Evolutionary conservation across 768 basidiomycete species (phyloP), one percentile per base, ranked within the genome.

Genomic region (Gymnopilus dilepis): DNA sequence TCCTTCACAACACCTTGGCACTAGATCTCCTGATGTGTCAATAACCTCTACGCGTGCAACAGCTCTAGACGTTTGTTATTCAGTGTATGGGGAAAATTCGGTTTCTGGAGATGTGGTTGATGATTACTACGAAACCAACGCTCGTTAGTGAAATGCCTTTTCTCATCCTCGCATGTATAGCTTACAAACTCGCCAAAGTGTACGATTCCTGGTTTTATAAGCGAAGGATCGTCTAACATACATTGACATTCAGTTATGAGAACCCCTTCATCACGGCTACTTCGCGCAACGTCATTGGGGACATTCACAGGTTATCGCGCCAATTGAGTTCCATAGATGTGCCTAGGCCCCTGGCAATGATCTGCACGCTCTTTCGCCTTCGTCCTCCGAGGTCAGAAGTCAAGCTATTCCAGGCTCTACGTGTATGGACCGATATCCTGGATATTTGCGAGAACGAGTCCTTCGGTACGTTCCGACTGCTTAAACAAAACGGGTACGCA

Each of bases 391-490:
- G 69, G 55, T 60, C 72, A 17, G 72, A 69, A 48, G 77, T 76
- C 34, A 74, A 82, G 15, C 82, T 87, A 72, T 90, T 91, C 71
- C 85, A 82, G 64, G 87, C 83, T 5, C 62, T 90, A 57, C 82
- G 86, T 30, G 81, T 88, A 38, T 93, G 91, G 91, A 87, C 84
- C 4, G 90, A 92, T 66, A 78, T 92, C 40, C 84, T 84, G 37
- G 90, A 92, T 64, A 78, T 92, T 50, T 88, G 84, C 67, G 91
- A 93, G 74, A 89, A 82, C 69, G 92, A 93, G 67, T 88, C 85
- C 64, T 94, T 91, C 70, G 91, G 91, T 91, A 64, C 58, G 72
- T 67, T 13, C 30, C 31, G 19, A 17, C 37, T 50, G 22, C 31
- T 64, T 15, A n/a, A 34, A 60, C 28, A 38, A 41, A 17, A 12